phyloP scores from a whole-genome alignment of 2,329 filamentous ascomycete genomes.

The Fusarium sp. region DNA sequence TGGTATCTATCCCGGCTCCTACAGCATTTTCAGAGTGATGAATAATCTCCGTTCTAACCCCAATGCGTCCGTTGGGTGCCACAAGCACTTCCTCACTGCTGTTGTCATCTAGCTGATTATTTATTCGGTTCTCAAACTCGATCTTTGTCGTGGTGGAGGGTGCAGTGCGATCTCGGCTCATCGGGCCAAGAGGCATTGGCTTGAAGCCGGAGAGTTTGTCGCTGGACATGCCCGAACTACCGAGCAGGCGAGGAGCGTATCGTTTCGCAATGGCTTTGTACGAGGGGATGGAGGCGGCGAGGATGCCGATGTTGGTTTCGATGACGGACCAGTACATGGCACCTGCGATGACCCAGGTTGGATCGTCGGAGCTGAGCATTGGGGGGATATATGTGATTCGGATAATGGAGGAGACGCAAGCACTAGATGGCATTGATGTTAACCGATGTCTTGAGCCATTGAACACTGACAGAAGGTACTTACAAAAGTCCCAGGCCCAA shows the following conservation, averaged over 20 bases:
- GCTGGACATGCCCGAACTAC: conserved; percentile 26
- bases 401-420: conserved; percentile 29
- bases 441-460: not conserved
- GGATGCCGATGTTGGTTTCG: conserved; percentile 32
- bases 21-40: not conserved
- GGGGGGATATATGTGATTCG: conserved; percentile 34
- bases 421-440: not conserved
- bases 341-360: conserved; percentile 27
- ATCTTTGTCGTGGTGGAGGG: not conserved
- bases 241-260: conserved; percentile 28
- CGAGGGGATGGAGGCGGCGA: conserved; percentile 28
- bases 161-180: not conserved
- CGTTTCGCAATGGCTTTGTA: conserved; percentile 33
- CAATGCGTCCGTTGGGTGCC: conserved; percentile 16
- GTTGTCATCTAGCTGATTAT: conserved; percentile 15
- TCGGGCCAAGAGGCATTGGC: conserved; percentile 27
- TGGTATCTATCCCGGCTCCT: not conserved
- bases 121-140: conserved; percentile 15
- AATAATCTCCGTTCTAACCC: conserved; percentile 26
- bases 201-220: conserved; percentile 31
- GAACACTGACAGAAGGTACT: not conserved
- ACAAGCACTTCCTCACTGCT: conserved; percentile 28
- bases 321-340: conserved; percentile 37
- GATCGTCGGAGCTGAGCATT: conserved; percentile 26
- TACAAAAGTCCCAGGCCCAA: conserved; percentile 28